These are phyloP conservation scores for Penicillium nucicola DNA, from an alignment of 495 filamentous ascomycete species.

Conservation along the genomic window DNA sequence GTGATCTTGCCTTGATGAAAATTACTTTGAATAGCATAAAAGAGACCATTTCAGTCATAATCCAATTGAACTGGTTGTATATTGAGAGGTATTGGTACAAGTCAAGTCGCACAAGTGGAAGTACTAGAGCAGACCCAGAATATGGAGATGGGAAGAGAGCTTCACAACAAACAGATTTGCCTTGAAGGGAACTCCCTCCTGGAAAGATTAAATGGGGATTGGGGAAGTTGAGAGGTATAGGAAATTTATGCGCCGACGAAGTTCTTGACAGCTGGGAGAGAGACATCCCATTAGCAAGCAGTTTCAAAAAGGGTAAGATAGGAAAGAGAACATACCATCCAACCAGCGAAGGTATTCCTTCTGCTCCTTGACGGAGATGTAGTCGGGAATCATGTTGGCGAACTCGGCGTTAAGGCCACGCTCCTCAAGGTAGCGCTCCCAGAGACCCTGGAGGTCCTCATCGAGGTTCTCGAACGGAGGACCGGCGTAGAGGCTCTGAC, in stretches of 20 bases:
- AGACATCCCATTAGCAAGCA: slow-evolving; percentile 11
- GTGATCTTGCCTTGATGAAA: too few species aligned
- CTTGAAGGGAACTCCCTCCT: neutral
- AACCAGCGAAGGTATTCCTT: slow-evolving; percentile 94
- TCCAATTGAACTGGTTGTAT: slow-evolving; percentile 5
- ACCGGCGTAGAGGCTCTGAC: slow-evolving; percentile 80
- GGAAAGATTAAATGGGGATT: neutral
- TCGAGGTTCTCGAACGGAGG: slow-evolving; percentile 93
- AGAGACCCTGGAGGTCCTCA: slow-evolving; percentile 85
- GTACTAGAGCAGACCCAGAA: neutral
- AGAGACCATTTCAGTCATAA: neutral
- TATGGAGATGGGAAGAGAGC: neutral
- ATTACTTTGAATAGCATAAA: neutral
- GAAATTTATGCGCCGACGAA: slow-evolving; percentile 65
- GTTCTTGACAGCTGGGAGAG: slow-evolving; percentile 58
- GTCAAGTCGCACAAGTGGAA: neutral
- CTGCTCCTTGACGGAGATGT: slow-evolving; percentile 99
- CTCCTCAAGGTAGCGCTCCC: slow-evolving; percentile 94
- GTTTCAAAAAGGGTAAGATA: neutral
- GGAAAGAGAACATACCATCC: slow-evolving; percentile 54
- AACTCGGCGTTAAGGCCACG: slow-evolving; percentile 85
- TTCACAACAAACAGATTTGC: neutral
- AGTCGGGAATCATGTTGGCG: slow-evolving; percentile 89
- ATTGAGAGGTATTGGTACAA: slow-evolving; percentile 6
- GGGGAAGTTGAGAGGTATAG: neutral